Percentiles rank a stretch among this genome's conserved stretches.
Evolutionary conservation across 1,139 yeast genomes (phyloP).

Genomic region (Sugiyamaella grinbergsii): DNA sequence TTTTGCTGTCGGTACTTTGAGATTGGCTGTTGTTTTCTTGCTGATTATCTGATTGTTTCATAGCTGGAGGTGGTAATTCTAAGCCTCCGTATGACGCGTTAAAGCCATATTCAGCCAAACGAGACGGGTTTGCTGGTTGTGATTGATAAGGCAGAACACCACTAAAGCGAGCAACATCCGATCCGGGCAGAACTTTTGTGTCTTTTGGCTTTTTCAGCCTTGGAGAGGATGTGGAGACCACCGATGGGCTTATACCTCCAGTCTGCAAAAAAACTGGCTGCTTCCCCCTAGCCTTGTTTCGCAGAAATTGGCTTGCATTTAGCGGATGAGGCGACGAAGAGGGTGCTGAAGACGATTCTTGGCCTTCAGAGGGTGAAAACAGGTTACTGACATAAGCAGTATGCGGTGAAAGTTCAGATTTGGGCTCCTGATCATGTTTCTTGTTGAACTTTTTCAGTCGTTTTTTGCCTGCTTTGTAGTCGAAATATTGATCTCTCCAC

Average conservation of each 20-base stretch:
- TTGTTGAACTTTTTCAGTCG: conserved; percentile 58
- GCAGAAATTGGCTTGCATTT: conserved; percentile 10
- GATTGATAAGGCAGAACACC: conserved; percentile 14
- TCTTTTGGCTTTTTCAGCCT: conserved; percentile 4
- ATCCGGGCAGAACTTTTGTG: conserved; percentile 13
- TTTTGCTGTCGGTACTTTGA: not conserved
- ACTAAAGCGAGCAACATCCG: conserved; percentile 22
- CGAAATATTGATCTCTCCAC: conserved; percentile 80
- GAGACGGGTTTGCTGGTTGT: conserved; percentile 9
- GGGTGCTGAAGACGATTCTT: not conserved
- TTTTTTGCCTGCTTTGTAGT: conserved; percentile 70
- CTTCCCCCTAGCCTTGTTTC: conserved; percentile 4
- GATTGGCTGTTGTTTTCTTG: not conserved
- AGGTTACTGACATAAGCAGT: not conserved
- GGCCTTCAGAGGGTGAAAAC: not conserved
- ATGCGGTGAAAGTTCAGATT: conserved; percentile 26
- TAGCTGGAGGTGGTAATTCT: conserved; percentile 28
- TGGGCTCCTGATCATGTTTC: conserved; percentile 52
- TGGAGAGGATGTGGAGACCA: conserved; percentile 11
- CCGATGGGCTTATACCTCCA: conserved; percentile 1
- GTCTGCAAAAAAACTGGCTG: not conserved
- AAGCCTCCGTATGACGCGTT: conserved; percentile 19
- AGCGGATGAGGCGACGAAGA: conserved; percentile 12
- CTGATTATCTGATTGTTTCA: conserved; percentile 10
- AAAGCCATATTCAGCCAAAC: conserved; percentile 16